These are phyloP conservation scores for Monoraphidium neglectum DNA, from an alignment of 139 green algal species.

Conservation along the genomic window DNA sequence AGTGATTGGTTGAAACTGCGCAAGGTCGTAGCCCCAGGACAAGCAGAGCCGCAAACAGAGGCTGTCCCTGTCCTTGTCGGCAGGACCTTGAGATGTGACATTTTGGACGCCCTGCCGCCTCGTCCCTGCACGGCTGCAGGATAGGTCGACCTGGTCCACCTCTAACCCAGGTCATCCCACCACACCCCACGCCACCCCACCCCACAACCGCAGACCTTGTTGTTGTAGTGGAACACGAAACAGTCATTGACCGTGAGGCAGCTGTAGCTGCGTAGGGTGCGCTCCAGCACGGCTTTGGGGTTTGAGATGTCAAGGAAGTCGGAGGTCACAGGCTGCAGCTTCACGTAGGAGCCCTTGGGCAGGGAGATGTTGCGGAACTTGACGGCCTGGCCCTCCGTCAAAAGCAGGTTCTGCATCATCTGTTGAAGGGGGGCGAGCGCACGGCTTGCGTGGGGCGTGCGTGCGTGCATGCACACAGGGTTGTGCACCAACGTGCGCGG, in stretches of 20 bases:
- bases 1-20: no score
- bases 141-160: no score
- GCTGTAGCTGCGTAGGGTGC: slow-evolving; percentile 83
- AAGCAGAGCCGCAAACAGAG: no score
- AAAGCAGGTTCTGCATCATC: slow-evolving; percentile 98
- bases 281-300: slow-evolving; percentile 97
- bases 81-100: no score
- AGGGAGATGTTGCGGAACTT: slow-evolving; percentile 82
- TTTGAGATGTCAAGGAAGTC: slow-evolving; percentile 98
- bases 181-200: no score
- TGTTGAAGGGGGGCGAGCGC: slow-evolving; percentile 33
- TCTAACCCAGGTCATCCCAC: slow-evolving; percentile 34
- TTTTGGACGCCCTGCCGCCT: no score
- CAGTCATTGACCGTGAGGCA: slow-evolving; percentile 86
- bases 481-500: no score
- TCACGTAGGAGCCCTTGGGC: slow-evolving; percentile 94
- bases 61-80: no score
- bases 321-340: slow-evolving; percentile 94
- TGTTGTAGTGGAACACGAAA: slow-evolving; percentile 97
- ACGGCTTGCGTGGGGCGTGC: no score
- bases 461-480: no score
- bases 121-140: no score
- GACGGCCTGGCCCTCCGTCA: slow-evolving; percentile 91
- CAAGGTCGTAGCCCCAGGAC: no score
- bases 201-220: slow-evolving; percentile 49